Evolutionary conservation across 2,329 filamentous ascomycete genomes (phyloP).

Genomic region (Delphinella strobiligena): DNA sequence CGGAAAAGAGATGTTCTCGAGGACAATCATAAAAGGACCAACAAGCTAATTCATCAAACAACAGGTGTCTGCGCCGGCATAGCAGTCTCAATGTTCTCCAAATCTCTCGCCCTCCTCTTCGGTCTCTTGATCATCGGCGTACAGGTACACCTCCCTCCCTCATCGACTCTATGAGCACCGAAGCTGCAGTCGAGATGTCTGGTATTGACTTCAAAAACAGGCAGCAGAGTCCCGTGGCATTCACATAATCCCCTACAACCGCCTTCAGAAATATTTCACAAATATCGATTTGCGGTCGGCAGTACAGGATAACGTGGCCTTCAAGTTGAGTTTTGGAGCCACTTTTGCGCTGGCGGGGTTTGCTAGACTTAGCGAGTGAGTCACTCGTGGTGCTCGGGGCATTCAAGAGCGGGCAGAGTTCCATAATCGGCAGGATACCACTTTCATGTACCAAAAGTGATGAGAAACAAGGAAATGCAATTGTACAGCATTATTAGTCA

Average conservation of each 20-base stretch:
- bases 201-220: no score
- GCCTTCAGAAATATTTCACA: constrained; percentile 39
- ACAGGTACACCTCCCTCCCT: constrained; percentile 37
- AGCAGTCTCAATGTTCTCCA: constrained; percentile 57
- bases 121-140: constrained; percentile 52
- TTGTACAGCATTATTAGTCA: no score
- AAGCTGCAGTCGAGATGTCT: no score
- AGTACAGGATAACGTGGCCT: constrained; percentile 47
- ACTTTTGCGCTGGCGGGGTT: constrained; percentile 63
- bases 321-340: constrained; percentile 58
- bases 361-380: no score
- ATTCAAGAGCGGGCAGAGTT: no score
- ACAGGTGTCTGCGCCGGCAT: constrained; percentile 52
- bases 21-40: no score
- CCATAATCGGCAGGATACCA: no score
- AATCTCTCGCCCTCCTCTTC: constrained; percentile 54
- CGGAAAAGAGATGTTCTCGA: no score
- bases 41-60: not conserved
- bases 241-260: constrained; percentile 36
- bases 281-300: constrained; percentile 38
- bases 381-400: no score
- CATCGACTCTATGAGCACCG: not conserved
- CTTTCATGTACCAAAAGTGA: no score
- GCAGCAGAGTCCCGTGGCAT: constrained; percentile 40
- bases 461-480: no score